A percentile compares a stretch with the other conserved stretches of the same genome.
Conservation (phyloP, 2,329 filamentous ascomycete genomes). For the Helminthosporium solani region DNA sequence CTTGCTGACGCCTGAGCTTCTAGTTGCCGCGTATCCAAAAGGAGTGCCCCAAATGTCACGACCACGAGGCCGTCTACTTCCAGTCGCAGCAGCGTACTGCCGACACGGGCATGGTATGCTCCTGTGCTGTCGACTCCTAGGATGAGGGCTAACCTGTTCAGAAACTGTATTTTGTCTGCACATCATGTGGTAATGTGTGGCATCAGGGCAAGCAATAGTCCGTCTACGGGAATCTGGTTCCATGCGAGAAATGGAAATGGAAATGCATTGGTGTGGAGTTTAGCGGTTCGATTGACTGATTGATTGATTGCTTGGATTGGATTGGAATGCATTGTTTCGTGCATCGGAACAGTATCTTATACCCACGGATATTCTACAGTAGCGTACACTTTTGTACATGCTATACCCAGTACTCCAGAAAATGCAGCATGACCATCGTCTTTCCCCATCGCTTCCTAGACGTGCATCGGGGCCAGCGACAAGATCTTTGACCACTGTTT, state of each 20-base stretch:
- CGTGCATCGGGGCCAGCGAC: slow-evolving; percentile 84
- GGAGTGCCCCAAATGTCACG: slow-evolving; percentile 79
- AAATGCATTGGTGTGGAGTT: slow-evolving; percentile 38
- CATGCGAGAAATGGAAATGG: neutral
- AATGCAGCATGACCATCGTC: slow-evolving; percentile 7
- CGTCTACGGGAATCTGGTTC: slow-evolving; percentile 7
- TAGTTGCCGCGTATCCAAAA: slow-evolving; percentile 91
- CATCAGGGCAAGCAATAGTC: slow-evolving; percentile 20
- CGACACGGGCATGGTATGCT: slow-evolving; percentile 90
- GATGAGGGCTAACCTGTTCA: slow-evolving; percentile 32
- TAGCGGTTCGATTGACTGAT: slow-evolving; percentile 20
- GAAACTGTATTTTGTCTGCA: slow-evolving; percentile 72
- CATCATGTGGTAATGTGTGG: slow-evolving; percentile 88
- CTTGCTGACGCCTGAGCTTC: slow-evolving; percentile 42
- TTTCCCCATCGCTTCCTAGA: slow-evolving; percentile 51
- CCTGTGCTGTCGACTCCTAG: neutral
- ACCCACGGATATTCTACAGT: slow-evolving; percentile 38
- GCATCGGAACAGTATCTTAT: slow-evolving; percentile 35
- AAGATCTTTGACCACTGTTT: slow-evolving; percentile 99
- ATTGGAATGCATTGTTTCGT: too few species aligned
- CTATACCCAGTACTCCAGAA: slow-evolving; percentile 10
- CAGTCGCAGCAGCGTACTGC: slow-evolving; percentile 96
- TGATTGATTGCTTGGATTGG: too few species aligned
- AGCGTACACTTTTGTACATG: slow-evolving; percentile 30
- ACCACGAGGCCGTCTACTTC: slow-evolving; percentile 95